Evolutionary conservation across 306 rosid genomes (phyloP).

Genomic region (Hylodesmum podocarpum): DNA sequence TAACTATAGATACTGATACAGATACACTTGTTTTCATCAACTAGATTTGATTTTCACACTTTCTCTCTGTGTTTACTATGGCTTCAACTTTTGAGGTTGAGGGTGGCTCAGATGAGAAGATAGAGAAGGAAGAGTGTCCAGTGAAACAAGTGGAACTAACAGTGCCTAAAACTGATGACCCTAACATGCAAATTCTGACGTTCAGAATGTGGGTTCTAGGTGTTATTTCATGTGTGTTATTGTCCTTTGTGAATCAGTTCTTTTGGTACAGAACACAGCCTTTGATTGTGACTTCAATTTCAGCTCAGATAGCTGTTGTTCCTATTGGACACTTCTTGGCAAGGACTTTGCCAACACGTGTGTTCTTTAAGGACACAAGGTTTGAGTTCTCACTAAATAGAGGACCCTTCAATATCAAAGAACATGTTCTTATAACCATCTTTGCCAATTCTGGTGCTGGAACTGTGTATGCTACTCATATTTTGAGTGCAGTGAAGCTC

Average conservation of each 20-base stretch:
- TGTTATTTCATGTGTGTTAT: conserved; percentile 53
- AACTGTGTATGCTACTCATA: conserved; percentile 55
- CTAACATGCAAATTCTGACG: conserved; percentile 57
- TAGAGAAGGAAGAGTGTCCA: conserved; percentile 35
- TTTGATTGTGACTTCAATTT: conserved; percentile 52
- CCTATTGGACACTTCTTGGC: conserved; percentile 90
- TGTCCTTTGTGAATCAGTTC: conserved; percentile 87
- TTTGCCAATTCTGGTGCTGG: conserved; percentile 82
- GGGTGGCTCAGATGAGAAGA: not conserved
- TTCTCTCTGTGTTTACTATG: not conserved
- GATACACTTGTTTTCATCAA: not conserved
- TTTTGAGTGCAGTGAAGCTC: conserved; percentile 77
- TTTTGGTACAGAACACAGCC: conserved; percentile 89
- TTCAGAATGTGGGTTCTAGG: conserved; percentile 92
- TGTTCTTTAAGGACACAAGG: conserved; percentile 48
- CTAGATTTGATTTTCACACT: not conserved
- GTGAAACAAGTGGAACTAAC: conserved; percentile 73
- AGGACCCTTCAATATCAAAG: conserved; percentile 85
- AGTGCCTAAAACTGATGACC: conserved; percentile 78
- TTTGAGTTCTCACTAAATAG: conserved; percentile 72
- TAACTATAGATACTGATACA: too few species aligned
- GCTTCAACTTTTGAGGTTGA: conserved; percentile 30
- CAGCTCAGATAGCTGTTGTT: conserved; percentile 92
- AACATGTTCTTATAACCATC: conserved; percentile 85
- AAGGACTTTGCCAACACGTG: conserved; percentile 46